Percentiles rank a stretch among this genome's conserved stretches.
Conservation (phyloP, 2,329 filamentous ascomycete genomes). For the Dendrostoma leiphaemia region DNA sequence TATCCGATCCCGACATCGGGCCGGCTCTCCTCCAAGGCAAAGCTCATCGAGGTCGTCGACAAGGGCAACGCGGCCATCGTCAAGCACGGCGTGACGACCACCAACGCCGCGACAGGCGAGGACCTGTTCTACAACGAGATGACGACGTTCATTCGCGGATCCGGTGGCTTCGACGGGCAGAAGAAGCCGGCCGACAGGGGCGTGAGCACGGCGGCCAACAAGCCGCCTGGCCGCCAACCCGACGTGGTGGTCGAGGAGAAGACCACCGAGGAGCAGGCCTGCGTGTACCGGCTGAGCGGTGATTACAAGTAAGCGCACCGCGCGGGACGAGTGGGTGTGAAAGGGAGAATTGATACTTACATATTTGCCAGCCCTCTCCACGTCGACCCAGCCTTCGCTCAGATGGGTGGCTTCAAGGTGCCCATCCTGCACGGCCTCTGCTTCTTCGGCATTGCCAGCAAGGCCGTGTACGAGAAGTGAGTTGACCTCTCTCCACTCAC, state of each 20-base stretch:
- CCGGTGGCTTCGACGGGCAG: slow-evolving; percentile 84
- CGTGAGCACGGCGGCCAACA: slow-evolving; percentile 75
- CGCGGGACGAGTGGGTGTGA: neutral
- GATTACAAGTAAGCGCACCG: slow-evolving; percentile 86
- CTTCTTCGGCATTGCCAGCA: slow-evolving; percentile 87
- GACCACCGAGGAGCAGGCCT: slow-evolving; percentile 88
- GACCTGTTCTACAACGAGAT: slow-evolving; percentile 96
- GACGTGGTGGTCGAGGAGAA: slow-evolving; percentile 82
- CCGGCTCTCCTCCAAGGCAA: slow-evolving; percentile 71
- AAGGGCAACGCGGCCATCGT: slow-evolving; percentile 89
- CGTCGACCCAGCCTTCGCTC: slow-evolving; percentile 91
- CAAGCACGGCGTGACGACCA: slow-evolving; percentile 76
- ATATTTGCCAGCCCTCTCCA: slow-evolving; percentile 68
- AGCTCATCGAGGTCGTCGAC: slow-evolving; percentile 91
- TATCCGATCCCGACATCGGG: slow-evolving; percentile 87
- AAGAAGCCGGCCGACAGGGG: slow-evolving; percentile 77
- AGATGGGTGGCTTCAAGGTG: slow-evolving; percentile 89
- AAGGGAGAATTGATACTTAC: neutral
- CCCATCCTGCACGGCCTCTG: slow-evolving; percentile 97
- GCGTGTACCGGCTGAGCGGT: slow-evolving; percentile 87
- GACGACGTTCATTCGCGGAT: slow-evolving; percentile 88
- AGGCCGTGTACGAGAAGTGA: slow-evolving; percentile 76
- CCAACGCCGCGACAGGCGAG: slow-evolving; percentile 80
- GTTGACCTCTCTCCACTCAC: neutral
- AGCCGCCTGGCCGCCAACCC: slow-evolving; percentile 71